These are phyloP conservation scores for Neofusicoccum ribis DNA, from an alignment of 2,329 filamentous ascomycete genomes.

Conservation along the genomic window DNA sequence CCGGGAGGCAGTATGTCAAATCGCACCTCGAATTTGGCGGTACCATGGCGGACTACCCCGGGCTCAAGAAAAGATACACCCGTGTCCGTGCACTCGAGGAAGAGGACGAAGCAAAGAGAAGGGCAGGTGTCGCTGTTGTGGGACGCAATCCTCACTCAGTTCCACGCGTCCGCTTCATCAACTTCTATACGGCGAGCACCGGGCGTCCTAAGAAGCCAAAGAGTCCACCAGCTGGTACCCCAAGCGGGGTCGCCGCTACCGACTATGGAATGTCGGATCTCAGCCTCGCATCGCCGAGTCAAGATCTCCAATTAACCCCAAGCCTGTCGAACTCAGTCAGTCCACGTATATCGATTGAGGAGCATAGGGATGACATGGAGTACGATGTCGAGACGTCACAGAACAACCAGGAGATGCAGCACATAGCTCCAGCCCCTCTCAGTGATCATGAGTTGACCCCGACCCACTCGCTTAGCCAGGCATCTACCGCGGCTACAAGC, in stretches of 20 bases:
- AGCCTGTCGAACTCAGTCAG: background rate
- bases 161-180: constrained; percentile 72
- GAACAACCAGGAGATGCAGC: background rate
- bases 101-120: constrained; percentile 50
- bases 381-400: background rate
- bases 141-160: constrained; percentile 29
- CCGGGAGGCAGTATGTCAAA: constrained; percentile 70
- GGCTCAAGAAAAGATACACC: constrained; percentile 69
- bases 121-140: constrained; percentile 29
- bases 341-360: background rate
- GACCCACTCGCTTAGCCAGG: background rate
- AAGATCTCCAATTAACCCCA: background rate
- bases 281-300: constrained; percentile 8
- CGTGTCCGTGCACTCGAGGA: constrained; percentile 71
- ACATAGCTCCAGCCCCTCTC: background rate
- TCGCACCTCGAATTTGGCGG: constrained; percentile 83
- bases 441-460: constrained; percentile 9
- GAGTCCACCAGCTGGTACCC: constrained; percentile 36
- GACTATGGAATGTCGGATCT: constrained; percentile 7
- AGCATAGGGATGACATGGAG: background rate
- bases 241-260: background rate
- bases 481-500: background rate
- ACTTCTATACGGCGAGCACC: constrained; percentile 87
- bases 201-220: constrained; percentile 61
- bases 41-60: constrained; percentile 73